Conservation (phyloP, 2,329 filamentous ascomycete species). For the Thelonectria rubi region DNA sequence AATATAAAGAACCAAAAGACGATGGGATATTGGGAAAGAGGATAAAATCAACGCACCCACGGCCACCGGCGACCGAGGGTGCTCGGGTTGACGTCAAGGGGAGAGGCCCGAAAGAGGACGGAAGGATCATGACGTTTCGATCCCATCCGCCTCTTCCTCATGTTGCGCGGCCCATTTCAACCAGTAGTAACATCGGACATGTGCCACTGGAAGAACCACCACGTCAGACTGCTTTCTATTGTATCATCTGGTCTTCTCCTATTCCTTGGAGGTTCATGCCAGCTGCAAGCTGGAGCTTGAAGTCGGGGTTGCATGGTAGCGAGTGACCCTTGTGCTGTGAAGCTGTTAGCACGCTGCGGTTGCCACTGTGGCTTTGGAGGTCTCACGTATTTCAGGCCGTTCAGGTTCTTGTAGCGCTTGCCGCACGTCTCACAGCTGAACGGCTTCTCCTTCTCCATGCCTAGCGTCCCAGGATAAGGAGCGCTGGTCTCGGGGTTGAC, state of each 20-base stretch:
- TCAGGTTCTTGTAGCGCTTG: conserved; percentile 99
- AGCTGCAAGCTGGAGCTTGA: conserved; percentile 58
- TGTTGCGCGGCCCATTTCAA: conserved; percentile 13
- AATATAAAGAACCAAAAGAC: conserved; percentile 18
- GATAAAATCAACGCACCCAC: background rate
- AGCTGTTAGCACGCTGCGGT: conserved; percentile 45
- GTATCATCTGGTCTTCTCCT: conserved; percentile 55
- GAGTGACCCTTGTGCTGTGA: conserved; percentile 79
- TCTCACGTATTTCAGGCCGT: conserved; percentile 92
- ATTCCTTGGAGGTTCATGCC: conserved; percentile 56
- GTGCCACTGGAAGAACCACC: background rate
- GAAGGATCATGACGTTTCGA: too few species aligned
- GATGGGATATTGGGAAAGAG: conserved; percentile 4
- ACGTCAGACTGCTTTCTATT: conserved; percentile 33
- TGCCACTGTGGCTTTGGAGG: background rate
- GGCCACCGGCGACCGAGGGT: background rate
- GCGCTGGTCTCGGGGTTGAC: conserved; percentile 95
- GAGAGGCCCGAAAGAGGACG: too few species aligned
- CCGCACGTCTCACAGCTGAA: conserved; percentile 97
- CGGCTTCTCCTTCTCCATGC: conserved; percentile 99
- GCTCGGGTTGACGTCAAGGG: background rate
- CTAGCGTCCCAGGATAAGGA: conserved; percentile 92
- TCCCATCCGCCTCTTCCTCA: background rate
- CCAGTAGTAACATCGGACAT: background rate
- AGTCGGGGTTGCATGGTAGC: conserved; percentile 88